Conservation (phyloP, 2,329 filamentous ascomycete genomes). For the Cladophialophora psammophila region DNA sequence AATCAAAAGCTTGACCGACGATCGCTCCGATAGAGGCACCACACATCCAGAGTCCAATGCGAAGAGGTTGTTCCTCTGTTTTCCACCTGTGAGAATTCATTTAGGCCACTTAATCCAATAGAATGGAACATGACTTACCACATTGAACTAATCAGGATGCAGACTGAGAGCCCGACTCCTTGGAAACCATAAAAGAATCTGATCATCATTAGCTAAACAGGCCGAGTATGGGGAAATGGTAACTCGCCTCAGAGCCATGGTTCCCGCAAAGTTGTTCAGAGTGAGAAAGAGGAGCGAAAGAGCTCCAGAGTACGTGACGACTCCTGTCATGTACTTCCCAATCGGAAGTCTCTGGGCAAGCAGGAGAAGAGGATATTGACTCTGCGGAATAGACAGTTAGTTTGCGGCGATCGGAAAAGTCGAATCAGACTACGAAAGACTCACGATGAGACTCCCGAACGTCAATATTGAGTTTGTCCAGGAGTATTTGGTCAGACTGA, state of each 20-base stretch:
- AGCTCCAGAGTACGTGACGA: background rate
- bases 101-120: background rate
- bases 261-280: background rate
- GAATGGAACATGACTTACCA: background rate
- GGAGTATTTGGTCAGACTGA: background rate
- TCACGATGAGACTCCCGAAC: background rate
- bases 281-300: slow-evolving; percentile 4
- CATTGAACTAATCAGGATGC: slow-evolving; percentile 1
- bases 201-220: background rate
- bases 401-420: background rate
- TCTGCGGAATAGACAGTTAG: background rate
- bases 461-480: background rate
- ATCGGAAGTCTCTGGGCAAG: background rate
- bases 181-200: slow-evolving; percentile 9
- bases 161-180: background rate
- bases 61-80: slow-evolving; percentile 8
- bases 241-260: slow-evolving; percentile 2
- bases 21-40: slow-evolving; percentile 5
- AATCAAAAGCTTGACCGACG: background rate
- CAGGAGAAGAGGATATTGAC: background rate
- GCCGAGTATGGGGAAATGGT: background rate
- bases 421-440: background rate
- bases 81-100: background rate
- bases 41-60: slow-evolving; percentile 1
- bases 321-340: background rate